Percentiles rank a stretch among this genome's conserved stretches.
Conservation (phyloP, 2,329 filamentous ascomycete genomes). For the Aspergillus sp. region DNA sequence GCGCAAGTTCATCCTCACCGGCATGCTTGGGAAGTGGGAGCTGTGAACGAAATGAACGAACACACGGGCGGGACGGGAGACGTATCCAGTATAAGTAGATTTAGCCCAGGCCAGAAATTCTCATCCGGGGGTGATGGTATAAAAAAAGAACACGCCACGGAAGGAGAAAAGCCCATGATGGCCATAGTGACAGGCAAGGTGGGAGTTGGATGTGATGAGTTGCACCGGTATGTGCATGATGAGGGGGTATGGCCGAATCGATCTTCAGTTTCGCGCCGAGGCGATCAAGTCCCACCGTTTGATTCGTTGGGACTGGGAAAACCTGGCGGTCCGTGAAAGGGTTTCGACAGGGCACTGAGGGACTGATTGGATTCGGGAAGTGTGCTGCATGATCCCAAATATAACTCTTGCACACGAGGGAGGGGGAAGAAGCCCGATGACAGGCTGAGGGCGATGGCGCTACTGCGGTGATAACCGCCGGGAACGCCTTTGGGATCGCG, state of each 20-base stretch:
- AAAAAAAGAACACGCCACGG: slow-evolving; percentile 13
- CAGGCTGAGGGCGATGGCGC: slow-evolving; percentile 9
- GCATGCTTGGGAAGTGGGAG: background rate
- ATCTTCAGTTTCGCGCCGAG: background rate
- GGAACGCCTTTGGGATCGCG: background rate
- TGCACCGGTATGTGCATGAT: slow-evolving; percentile 18
- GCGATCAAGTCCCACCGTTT: background rate
- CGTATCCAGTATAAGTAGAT: slow-evolving; percentile 16
- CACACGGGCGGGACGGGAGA: slow-evolving; percentile 6
- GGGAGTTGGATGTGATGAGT: slow-evolving; percentile 17
- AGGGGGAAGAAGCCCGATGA: slow-evolving; percentile 6
- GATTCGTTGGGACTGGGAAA: slow-evolving; percentile 18
- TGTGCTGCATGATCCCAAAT: slow-evolving; percentile 9
- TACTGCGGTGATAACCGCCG: slow-evolving; percentile 17
- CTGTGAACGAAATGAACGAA: slow-evolving; percentile 2
- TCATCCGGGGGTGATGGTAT: slow-evolving; percentile 1
- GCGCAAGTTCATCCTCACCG: slow-evolving; percentile 3
- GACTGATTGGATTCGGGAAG: slow-evolving; percentile 12
- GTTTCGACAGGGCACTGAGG: too few relatives aligned
- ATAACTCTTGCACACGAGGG: slow-evolving; percentile 7
- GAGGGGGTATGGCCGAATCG: slow-evolving; percentile 13
- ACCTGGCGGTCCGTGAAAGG: slow-evolving; percentile 15
- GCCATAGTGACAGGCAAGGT: background rate
- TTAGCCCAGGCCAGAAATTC: background rate
- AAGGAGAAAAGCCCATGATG: slow-evolving; percentile 11